These are phyloP conservation scores for Chloris gayana DNA, from an alignment of 176 grass and related monocot genomes.

Conservation along the genomic window DNA sequence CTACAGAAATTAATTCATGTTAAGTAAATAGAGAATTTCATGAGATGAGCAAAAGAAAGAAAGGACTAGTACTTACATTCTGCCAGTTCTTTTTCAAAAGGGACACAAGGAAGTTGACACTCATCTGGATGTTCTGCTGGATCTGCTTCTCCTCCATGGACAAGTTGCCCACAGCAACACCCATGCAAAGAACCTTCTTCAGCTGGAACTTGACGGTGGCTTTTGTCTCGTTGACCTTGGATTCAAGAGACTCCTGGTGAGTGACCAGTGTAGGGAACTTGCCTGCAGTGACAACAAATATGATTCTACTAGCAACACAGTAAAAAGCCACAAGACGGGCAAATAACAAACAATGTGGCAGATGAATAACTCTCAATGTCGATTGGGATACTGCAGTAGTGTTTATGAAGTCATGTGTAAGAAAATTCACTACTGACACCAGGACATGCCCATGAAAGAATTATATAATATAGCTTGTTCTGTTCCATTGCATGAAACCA, in stretches of 20 bases:
- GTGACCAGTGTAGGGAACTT: constrained; percentile 62
- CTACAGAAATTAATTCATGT: constrained; percentile 43
- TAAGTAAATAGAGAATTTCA: not conserved
- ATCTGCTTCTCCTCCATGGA: constrained; percentile 92
- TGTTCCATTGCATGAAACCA: too few relatives aligned
- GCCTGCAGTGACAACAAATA: constrained; percentile 47
- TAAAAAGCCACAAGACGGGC: too few relatives aligned
- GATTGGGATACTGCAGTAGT: too few relatives aligned
- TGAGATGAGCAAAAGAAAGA: not conserved
- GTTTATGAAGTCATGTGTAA: too few relatives aligned
- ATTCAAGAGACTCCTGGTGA: too few relatives aligned
- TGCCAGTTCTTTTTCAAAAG: constrained; percentile 90
- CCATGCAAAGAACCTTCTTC: constrained; percentile 58
- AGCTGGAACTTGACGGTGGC: constrained; percentile 47
- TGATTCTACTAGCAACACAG: too few relatives aligned
- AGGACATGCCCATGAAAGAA: too few relatives aligned
- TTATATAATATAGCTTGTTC: too few relatives aligned
- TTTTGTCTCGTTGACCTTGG: not conserved
- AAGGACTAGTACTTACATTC: constrained; percentile 38
- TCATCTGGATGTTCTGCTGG: constrained; percentile 77
- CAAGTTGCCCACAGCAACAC: constrained; percentile 71
- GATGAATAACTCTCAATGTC: too few relatives aligned
- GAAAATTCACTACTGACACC: too few relatives aligned
- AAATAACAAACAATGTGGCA: too few relatives aligned
- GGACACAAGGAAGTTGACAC: constrained; percentile 82